Evolutionary conservation across 345 rosid species (phyloP).

Genomic region (Brassica napus): DNA sequence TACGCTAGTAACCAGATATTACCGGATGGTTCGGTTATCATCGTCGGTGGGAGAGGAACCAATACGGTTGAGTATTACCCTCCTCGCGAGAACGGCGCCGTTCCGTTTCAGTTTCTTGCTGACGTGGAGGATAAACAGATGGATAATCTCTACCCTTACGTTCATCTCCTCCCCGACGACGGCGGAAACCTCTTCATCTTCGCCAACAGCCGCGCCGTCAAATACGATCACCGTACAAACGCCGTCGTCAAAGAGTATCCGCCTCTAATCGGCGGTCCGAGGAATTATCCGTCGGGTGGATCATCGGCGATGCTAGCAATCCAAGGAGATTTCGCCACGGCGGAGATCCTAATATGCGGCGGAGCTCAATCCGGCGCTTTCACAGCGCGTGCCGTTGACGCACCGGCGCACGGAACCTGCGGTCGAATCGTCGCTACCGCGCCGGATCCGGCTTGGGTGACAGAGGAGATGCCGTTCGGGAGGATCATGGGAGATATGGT

Average conservation of each 20-base stretch:
- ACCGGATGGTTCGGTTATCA: conserved; percentile 71
- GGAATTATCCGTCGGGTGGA: conserved; percentile 87
- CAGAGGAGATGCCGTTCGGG: conserved; percentile 87
- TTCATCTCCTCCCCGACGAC: conserved; percentile 79
- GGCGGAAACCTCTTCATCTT: conserved; percentile 72
- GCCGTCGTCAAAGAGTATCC: conserved; percentile 59
- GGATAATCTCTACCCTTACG: conserved; percentile 90
- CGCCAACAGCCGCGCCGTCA: conserved; percentile 71
- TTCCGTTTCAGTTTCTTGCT: conserved; percentile 62
- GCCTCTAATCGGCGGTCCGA: conserved; percentile 70
- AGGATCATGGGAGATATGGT: conserved; percentile 96
- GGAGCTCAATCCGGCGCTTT: conserved; percentile 82
- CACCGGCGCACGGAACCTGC: conserved; percentile 62
- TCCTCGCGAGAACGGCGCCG: conserved; percentile 57
- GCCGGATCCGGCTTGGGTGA: conserved; percentile 54
- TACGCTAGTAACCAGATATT: conserved; percentile 68
- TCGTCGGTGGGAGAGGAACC: conserved; percentile 68
- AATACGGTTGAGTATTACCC: conserved; percentile 70
- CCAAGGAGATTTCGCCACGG: conserved; percentile 49
- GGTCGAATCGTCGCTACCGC: conserved; percentile 63
- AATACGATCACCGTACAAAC: conserved; percentile 58
- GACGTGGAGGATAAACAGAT: conserved; percentile 73
- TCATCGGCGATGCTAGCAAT: conserved; percentile 76
- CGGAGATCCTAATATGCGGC: conserved; percentile 76
- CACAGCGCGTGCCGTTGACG: conserved; percentile 49